Evolutionary conservation across 495 filamentous ascomycete genomes (phyloP).

Genomic region (Podospora comata): DNA sequence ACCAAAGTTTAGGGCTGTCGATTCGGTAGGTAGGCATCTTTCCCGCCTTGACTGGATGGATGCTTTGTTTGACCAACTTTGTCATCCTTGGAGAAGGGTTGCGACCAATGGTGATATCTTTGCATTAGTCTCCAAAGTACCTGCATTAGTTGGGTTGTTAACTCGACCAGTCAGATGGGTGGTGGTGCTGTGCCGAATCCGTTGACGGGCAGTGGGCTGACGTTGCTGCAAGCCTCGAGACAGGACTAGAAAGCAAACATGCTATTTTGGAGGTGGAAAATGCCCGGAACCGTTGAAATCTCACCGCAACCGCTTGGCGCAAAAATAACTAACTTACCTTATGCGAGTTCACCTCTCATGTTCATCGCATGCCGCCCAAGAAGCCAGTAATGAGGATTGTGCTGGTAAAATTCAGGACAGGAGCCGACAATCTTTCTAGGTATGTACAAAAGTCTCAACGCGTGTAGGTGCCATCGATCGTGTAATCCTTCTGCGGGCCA

Average conservation of each 20-base stretch:
- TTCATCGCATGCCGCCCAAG: too few species aligned
- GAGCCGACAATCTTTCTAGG: too few species aligned
- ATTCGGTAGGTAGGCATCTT: neutral
- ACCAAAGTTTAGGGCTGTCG: neutral
- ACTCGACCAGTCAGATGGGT: neutral
- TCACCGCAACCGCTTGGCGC: neutral
- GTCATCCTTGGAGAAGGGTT: neutral
- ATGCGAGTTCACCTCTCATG: too few species aligned
- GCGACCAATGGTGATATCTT: neutral
- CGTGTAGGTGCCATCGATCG: conserved; percentile 49
- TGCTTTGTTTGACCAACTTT: neutral
- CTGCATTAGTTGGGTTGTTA: neutral
- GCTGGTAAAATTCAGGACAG: neutral
- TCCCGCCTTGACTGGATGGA: neutral
- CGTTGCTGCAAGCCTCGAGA: neutral
- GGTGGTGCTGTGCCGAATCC: neutral
- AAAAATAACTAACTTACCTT: too few species aligned
- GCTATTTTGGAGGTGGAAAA: too few species aligned
- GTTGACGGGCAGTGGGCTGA: neutral
- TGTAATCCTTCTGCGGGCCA: conserved; percentile 69
- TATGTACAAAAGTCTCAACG: conserved; percentile 16
- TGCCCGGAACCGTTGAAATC: neutral
- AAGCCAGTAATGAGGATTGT: too few species aligned
- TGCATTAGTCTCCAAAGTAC: neutral
- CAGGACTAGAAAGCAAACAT: neutral